Evolutionary conservation across 148 eudicot genomes (phyloP).

Genomic region (Diospyros kaki): DNA sequence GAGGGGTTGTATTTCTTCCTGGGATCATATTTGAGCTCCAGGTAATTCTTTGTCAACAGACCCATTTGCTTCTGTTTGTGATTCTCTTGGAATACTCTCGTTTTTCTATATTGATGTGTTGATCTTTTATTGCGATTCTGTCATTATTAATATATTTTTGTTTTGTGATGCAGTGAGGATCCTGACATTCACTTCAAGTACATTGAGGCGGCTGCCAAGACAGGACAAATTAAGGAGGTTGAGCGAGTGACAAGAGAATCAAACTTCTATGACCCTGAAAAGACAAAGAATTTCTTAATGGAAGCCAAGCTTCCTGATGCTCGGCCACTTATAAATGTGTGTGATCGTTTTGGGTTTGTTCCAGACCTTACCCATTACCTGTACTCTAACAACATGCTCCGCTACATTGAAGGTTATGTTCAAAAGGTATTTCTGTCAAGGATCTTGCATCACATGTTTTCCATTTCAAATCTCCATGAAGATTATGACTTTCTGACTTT

Average conservation of each 20-base stretch:
- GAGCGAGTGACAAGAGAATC: constrained; percentile 98
- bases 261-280: constrained; percentile 85
- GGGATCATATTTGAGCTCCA: constrained; percentile 92
- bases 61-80: background rate
- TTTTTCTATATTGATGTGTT: background rate
- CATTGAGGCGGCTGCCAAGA: constrained; percentile 97
- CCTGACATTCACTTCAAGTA: constrained; percentile 95
- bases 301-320: constrained; percentile 99
- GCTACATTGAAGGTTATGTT: constrained; percentile 97
- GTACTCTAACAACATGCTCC: constrained; percentile 87
- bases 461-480: background rate
- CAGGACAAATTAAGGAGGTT: constrained; percentile 97
- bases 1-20: constrained; percentile 94
- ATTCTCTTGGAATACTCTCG: constrained; percentile 4
- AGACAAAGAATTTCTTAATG: constrained; percentile 93
- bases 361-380: constrained; percentile 96
- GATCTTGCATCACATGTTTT: background rate
- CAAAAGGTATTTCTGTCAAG: constrained; percentile 58
- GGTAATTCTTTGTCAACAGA: constrained; percentile 33
- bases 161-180: constrained; percentile 65
- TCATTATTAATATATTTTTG: background rate
- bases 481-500: constrained; percentile 12
- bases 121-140: too few species aligned
- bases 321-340: constrained; percentile 92
- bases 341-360: constrained; percentile 94